Base-by-base conservation (phyloP, 164 flowering plant genomes). In the Protea cynaroides region DNA sequence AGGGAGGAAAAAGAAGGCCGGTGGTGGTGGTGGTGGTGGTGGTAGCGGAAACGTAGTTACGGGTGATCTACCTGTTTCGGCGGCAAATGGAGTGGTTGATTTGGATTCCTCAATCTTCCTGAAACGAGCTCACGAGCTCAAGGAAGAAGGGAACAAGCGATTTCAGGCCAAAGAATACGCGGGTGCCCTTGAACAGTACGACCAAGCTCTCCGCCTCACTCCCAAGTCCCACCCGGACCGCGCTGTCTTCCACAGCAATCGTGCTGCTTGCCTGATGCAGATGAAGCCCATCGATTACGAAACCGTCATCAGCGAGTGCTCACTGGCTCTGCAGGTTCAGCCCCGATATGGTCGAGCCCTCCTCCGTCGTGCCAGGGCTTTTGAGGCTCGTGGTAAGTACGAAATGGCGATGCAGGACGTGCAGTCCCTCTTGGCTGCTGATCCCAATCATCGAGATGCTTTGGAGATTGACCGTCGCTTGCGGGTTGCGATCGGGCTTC, bases 251-350 rank as follows among this genome's bases (percentile, higher is more conserved):
- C 96, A 95, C 69, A 92, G 97, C 83, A 95, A 95, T 64, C 80
- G 84, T 10, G 99, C 99, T 0, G 99, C 99, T 54, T 95, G 99
- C 74, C 75, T 95, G 75, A 86, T 95, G 96, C 99, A 92, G 75
- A 87, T 95, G 97, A 91, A 88, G 70, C 99, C 99, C 1, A 81
- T 86, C 4, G 83, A 88, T 61, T 89, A 86, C 67, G 94, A 92
- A 6, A 71, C 83, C 21, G 99, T 95, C 0, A 75, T 95, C 63
- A 62, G 89, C 19, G 99, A 95, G 83, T 92, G 99, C 66, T 74
- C 82, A 59, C 60, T 86, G 73, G 99, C 99, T 1, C 85, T 95
- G 63, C 85, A 83, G 71, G 84, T 83, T 14, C 94, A 95, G 82
- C 97, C 99, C 9, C 69, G 66, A 22, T 95, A 76, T 50, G 82